Base-by-base conservation (phyloP, 768 basidiomycete species). In the Royoungia palumana region DNA sequence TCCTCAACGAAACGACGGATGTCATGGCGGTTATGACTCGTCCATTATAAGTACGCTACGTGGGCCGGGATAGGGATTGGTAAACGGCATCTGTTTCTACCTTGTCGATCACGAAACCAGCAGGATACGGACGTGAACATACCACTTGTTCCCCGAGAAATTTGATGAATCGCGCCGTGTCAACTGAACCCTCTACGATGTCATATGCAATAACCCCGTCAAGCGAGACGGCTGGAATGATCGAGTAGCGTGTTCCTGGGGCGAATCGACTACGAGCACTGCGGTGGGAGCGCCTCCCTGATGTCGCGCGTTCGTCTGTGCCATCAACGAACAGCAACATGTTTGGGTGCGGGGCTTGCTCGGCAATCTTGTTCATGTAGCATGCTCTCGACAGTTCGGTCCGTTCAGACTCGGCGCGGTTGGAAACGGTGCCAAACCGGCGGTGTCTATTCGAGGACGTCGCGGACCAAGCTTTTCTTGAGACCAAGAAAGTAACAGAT, bases 291-390 rank as follows among this genome's bases (percentile, higher is more conserved):
- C 60, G 21, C 17, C 19, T 46, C 35, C 22, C 27, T 44, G 17
- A 12, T 17, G 11, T 24, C 14, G 5, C 46, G 24, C 43, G 22
- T 17, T 53, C 17, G 37, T 62, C 55, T 25, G 53, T 42, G 21
- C 60, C 53, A 44, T 63, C 62, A 34, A 41, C 28, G 36, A 61
- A 62, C 35, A 62, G 25, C n/a, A 61, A 47, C 51, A 56, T 55
- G 17, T 56, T 44, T 19, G 60, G 37, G 43, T 55, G 42, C 2
- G 47, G 49, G 62, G 9, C 57, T 44, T 44, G 28, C 1, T 32
- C 35, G 2, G 46, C 50, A 37, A 55, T 51, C 7, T 6, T 10
- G n/a, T 55, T 55, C 46, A 48, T 55, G 12, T 47, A 55, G 8
- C 7, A 30, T 11, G 28, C 28, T 11, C 28, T 30, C 11, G 28